phyloP scores from a whole-genome alignment of 1,284 basidiomycete genomes.

The Trichosporon sp. region DNA sequence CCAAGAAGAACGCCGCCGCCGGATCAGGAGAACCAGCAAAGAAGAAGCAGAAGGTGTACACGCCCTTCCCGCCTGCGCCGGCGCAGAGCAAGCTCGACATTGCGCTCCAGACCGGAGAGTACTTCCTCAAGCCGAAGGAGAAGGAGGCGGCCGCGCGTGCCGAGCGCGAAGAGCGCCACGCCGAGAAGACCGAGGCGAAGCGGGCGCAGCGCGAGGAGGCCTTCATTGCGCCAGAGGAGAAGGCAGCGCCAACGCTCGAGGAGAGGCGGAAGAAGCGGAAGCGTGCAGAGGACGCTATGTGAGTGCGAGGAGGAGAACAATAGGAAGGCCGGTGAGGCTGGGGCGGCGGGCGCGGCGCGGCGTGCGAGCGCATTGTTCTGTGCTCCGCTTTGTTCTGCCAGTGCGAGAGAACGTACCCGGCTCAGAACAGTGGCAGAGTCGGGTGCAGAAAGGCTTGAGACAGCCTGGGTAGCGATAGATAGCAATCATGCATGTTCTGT shows the following conservation, averaged over 20 bases:
- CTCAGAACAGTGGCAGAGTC: no score
- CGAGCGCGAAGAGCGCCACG: slow-evolving; percentile 58
- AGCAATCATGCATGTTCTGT: slow-evolving; percentile 11
- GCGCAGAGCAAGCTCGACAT: slow-evolving; percentile 90
- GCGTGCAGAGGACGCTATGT: slow-evolving; percentile 18
- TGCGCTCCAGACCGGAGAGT: slow-evolving; percentile 93
- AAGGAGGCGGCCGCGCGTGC: slow-evolving; percentile 42
- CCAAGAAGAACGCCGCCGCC: slow-evolving; percentile 60
- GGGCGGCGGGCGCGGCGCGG: no score
- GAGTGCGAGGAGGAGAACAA: neutral
- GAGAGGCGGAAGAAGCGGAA: slow-evolving; percentile 64
- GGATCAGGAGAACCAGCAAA: slow-evolving; percentile 16
- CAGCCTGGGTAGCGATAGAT: neutral
- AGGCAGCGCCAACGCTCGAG: slow-evolving; percentile 63
- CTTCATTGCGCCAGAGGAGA: slow-evolving; percentile 74
- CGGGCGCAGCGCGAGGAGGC: slow-evolving; percentile 72
- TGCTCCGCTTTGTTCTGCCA: no score
- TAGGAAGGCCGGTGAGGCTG: no score
- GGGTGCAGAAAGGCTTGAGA: no score
- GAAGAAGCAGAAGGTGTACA: slow-evolving; percentile 88
- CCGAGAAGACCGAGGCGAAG: slow-evolving; percentile 61
- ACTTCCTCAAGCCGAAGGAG: slow-evolving; percentile 80
- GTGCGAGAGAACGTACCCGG: no score
- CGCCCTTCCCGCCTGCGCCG: slow-evolving; percentile 95
- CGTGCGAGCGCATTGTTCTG: no score